Evolutionary conservation across 805 yeast species (phyloP), one percentile per base, ranked within the genome.

Genomic region (Metschnikowia continentalis): DNA sequence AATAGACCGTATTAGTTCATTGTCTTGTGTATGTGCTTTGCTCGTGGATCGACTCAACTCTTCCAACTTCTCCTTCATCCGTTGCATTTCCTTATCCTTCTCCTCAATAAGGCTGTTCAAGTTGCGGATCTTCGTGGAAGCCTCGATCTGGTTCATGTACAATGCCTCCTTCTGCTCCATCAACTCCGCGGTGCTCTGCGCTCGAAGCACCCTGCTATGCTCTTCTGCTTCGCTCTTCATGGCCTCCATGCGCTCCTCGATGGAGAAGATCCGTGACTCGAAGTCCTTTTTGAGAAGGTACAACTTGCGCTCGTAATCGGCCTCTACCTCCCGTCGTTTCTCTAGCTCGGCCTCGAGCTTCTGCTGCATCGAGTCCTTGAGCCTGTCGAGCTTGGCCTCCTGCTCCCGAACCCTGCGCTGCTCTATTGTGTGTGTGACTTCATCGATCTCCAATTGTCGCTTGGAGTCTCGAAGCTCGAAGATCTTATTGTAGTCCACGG

Each of bases 291-390:
- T 41, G 14, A 51, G 42, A n/a, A 49, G 35, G 22, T 51, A 43
- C 10, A 54, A 33, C 26, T 50, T 49, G 19, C 55, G 53, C 52
- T 53, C 55, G 37, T 51, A 51, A 14, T 48, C 38, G 20, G 44
- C 46, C 30, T 32, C 36, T 30, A 47, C 42, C 35, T 17, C 33
- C 7, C 35, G 23, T 19, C 42, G 30, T 32, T 13, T 14, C 14
- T 7, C 15, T 15, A 47, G 49, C 49, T 41, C 47, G 32, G 13
- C 35, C 43, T 47, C 46, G 23, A 50, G 47, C 33, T 42, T 32
- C n/a, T 37, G 47, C 13, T 32, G 39, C 32, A 44, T 35, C 13
- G 40, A 20, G 5, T 6, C 33, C 47, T 35, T 14, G 33, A 44
- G 41, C 15, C 15, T n/a, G 14, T 44, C 47, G 35, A 44, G 40